Evolutionary conservation across 176 grass and related monocot species (phyloP), one percentile per base, ranked within the genome.

Genomic region (Elymus sibiricus): DNA sequence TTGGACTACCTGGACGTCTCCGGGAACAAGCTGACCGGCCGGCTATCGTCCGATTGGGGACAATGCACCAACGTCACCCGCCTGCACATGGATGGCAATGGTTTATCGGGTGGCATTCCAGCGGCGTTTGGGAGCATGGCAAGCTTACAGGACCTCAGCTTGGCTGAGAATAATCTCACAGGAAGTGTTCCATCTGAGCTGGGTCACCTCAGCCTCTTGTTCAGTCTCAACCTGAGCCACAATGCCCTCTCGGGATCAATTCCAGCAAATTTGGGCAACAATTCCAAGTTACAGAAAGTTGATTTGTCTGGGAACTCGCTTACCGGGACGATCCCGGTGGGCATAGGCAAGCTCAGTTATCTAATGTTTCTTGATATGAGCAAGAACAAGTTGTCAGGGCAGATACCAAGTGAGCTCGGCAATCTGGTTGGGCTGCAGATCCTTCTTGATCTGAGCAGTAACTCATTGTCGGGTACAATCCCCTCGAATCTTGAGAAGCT

Each of bases 401-500:
- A 78, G 40, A 99, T 96, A 88, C 92, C 97, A 64, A 25, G 11
- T 76, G 74, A 99, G 82, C 70, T 99, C 0, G 92, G 97, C 13
- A 94, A 99, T 64, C 85, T 99, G 71, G 17, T 22, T 51, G 44
- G 67, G 65, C 65, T 99, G 56, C 94, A 96, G 72, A 91, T 28
- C 6, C 53, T 99, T 66, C 90, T 99, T 82, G 97, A 99, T 93
- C 61, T 99, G 83, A 99, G 97, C 67, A 93, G 90, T 77, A 99
- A 99, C 85, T 92, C 79, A 7, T 63, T 99, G 21, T 89, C 82
- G 3, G 97, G 92, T 70, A 2, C 5, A 0, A 96, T 96, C 65
- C 90, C 94, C 34, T 84, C 92, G 16, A 91, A 93, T 91, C 88
- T 99, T 1, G 65, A 19, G 37, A 94, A 89, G 37, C 83, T 94